phyloP scores from a whole-genome alignment of 305 asterid genomes.

The Fraxinus baroniana region DNA sequence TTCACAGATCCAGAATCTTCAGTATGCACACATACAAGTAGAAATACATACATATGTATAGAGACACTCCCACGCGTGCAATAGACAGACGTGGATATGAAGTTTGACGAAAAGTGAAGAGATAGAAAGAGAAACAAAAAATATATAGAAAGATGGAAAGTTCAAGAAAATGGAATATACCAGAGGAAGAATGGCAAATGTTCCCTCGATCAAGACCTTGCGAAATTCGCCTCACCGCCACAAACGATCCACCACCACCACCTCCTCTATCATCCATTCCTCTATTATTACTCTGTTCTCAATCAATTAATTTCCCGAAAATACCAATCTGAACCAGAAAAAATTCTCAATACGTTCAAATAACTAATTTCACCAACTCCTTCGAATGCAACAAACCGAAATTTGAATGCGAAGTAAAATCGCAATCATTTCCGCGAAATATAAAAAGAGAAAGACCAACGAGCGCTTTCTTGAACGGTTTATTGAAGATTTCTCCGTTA shows the following conservation, averaged over 20 bases:
- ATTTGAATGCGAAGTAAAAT: slow-evolving; percentile 27
- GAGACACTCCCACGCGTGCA: slow-evolving; percentile 16
- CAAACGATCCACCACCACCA: slow-evolving; percentile 69
- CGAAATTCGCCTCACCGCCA: slow-evolving; percentile 91
- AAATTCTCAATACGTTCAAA: not conserved
- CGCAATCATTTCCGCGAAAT: slow-evolving; percentile 19
- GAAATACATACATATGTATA: slow-evolving; percentile 17
- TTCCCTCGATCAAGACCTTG: slow-evolving; percentile 86
- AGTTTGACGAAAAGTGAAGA: slow-evolving; percentile 20
- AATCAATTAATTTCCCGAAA: slow-evolving; percentile 14
- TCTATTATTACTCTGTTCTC: slow-evolving; percentile 21
- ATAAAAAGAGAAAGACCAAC: slow-evolving; percentile 21
- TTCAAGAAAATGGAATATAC: slow-evolving; percentile 35
- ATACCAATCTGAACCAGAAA: slow-evolving; percentile 18
- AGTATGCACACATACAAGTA: not conserved
- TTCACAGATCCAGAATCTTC: slow-evolving; percentile 31
- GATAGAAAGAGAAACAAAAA: not conserved
- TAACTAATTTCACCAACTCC: slow-evolving; percentile 8
- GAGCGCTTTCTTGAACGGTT: slow-evolving; percentile 28
- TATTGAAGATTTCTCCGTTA: slow-evolving; percentile 23
- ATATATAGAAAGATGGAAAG: not conserved
- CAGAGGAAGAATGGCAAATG: slow-evolving; percentile 74
- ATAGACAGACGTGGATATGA: slow-evolving; percentile 14
- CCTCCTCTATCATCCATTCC: slow-evolving; percentile 81
- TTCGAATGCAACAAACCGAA: not conserved